phyloP scores from a whole-genome alignment of 208 protist genomes.

The Leishmania lainsoni region DNA sequence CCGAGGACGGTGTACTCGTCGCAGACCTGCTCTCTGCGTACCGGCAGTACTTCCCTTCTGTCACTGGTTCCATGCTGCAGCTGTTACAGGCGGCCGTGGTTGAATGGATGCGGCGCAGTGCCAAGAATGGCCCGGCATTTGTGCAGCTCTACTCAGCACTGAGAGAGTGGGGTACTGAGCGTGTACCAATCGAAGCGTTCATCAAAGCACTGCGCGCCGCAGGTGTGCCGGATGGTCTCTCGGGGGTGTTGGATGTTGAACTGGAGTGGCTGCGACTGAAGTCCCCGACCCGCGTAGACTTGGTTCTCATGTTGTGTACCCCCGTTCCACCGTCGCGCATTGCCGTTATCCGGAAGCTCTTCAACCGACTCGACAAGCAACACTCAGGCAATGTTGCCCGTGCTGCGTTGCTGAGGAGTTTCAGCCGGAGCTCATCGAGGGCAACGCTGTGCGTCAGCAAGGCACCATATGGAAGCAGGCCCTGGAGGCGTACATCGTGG shows the following conservation, averaged over 20 bases:
- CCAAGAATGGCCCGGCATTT: conserved; percentile 46
- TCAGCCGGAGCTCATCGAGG: conserved; percentile 54
- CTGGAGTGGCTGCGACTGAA: conserved; percentile 81
- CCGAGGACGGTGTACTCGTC: conserved; percentile 37
- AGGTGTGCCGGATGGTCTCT: conserved; percentile 40
- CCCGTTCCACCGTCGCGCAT: conserved; percentile 57
- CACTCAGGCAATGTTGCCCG: conserved; percentile 13
- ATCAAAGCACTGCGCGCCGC: conserved; percentile 49
- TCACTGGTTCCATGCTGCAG: conserved; percentile 53
- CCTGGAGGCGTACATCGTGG: conserved; percentile 41
- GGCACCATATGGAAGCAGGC: conserved; percentile 48
- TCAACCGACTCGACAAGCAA: conserved; percentile 42
- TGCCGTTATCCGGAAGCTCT: conserved; percentile 68
- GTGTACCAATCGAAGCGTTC: conserved; percentile 55
- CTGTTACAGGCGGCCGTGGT: conserved; percentile 40
- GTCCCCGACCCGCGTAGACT: conserved; percentile 49
- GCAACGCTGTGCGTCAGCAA: conserved; percentile 31
- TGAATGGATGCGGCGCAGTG: conserved; percentile 28
- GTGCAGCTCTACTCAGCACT: conserved; percentile 51
- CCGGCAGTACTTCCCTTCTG: conserved; percentile 62
- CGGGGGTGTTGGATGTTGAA: conserved; percentile 55
- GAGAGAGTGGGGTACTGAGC: conserved; percentile 35
- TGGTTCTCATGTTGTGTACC: conserved; percentile 54
- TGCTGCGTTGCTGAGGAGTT: conserved; percentile 35
- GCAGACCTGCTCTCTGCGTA: conserved; percentile 45